Percentiles rank a stretch among this genome's conserved stretches.
Evolutionary conservation across 1,139 yeast species (phyloP).

Genomic region (Saccharomycopsis crataegensis): DNA sequence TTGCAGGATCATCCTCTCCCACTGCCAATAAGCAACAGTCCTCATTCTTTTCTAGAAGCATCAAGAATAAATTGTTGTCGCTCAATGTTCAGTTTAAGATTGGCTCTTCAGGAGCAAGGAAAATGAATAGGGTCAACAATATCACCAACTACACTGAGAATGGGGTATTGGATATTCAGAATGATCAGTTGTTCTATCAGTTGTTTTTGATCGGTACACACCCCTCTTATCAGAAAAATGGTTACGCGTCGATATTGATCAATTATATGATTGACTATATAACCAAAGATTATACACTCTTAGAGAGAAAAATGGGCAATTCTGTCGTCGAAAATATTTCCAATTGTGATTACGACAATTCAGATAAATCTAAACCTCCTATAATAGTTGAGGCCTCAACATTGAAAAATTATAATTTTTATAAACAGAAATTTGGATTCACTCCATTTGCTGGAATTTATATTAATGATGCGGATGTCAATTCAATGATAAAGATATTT

Average conservation of each 20-base stretch:
- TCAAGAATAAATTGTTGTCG: background rate
- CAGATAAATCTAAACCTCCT: slow-evolving; percentile 1
- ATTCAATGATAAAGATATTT: background rate
- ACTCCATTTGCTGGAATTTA: slow-evolving; percentile 12
- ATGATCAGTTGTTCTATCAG: slow-evolving; percentile 1
- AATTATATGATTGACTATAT: slow-evolving; percentile 4
- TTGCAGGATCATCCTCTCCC: background rate
- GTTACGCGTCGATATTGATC: slow-evolving; percentile 7
- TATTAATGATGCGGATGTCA: slow-evolving; percentile 4
- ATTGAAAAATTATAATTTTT: slow-evolving; percentile 2
- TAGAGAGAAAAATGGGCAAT: background rate
- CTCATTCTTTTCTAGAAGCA: background rate
- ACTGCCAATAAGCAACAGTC: background rate
- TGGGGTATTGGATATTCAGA: background rate
- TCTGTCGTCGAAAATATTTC: background rate
- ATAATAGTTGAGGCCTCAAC: slow-evolving; percentile 15
- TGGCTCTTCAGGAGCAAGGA: slow-evolving; percentile 7
- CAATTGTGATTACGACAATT: slow-evolving; percentile 10
- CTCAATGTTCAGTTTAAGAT: background rate
- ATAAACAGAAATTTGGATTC: slow-evolving; percentile 7
- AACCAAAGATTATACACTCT: slow-evolving; percentile 3
- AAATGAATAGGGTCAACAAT: background rate
- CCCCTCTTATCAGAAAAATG: slow-evolving; percentile 13
- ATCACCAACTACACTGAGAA: slow-evolving; percentile 5
- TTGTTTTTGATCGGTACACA: slow-evolving; percentile 13